Conservation (phyloP, 2,329 filamentous ascomycete species). For the Cytospora piceae region DNA sequence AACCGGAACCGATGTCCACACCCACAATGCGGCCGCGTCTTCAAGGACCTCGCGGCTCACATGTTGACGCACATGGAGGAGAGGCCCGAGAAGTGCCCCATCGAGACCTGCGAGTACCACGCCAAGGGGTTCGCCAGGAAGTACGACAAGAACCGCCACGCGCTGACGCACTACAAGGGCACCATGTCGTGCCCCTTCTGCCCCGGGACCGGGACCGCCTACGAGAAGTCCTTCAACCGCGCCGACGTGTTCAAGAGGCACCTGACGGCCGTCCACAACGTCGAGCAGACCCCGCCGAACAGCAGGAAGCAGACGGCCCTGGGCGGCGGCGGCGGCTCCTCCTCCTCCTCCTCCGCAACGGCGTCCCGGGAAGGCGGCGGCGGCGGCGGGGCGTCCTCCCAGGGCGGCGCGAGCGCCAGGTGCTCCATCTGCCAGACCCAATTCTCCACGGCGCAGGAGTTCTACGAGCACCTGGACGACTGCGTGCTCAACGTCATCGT, state of each 20-base stretch:
- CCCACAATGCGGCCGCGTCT: conserved; percentile 61
- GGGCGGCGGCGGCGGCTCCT: conserved; percentile 14
- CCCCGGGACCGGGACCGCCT: conserved; percentile 81
- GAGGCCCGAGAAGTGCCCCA: conserved; percentile 94
- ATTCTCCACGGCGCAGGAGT: conserved; percentile 88
- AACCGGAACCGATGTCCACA: conserved; percentile 58
- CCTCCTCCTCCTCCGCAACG: neutral
- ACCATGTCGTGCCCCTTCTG: conserved; percentile 97
- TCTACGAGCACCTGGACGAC: conserved; percentile 90
- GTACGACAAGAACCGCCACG: conserved; percentile 97
- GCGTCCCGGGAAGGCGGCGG: conserved; percentile 10
- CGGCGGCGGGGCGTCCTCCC: conserved; percentile 68
- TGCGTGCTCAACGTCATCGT: conserved; percentile 64
- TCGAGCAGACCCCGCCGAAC: conserved; percentile 93
- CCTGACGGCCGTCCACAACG: conserved; percentile 87
- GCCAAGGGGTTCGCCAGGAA: conserved; percentile 93
- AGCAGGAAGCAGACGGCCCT: conserved; percentile 65
- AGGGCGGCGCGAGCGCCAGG: conserved; percentile 65
- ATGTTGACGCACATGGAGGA: conserved; percentile 96
- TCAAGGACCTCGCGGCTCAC: conserved; percentile 76
- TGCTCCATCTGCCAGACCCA: conserved; percentile 85
- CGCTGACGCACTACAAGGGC: conserved; percentile 94
- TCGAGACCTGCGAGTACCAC: conserved; percentile 91
- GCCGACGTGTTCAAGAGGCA: conserved; percentile 98
- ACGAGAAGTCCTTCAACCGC: conserved; percentile 94